Base-by-base conservation (phyloP, 371 early-diverging fungal species). In the Umbelopsis sp. region DNA sequence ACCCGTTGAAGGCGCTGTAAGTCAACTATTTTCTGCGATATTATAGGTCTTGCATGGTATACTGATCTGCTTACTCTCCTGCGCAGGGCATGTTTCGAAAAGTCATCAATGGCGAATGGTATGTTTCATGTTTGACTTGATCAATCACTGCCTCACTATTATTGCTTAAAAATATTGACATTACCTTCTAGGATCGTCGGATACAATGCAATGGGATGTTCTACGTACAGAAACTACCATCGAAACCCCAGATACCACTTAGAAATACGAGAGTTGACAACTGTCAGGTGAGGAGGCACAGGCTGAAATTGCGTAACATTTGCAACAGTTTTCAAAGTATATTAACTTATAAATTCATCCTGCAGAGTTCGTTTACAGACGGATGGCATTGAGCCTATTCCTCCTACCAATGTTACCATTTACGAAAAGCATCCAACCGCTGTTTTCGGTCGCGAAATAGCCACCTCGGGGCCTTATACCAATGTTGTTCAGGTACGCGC, bases 1-100 rank as follows among this genome's bases (percentile, higher is more conserved):
- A 65, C 90, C 93, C 11, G 72, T 84, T n/a, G 93, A 93, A 74
- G 93, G 93, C 69, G 93, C 92, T 18, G 93, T 92, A 74, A 85
- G 87, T 65, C 41, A 41, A 0, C 12, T 41, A 41, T 41, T 3
- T 0, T 5, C 2, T 7, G 12, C 12, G 7, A 41, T 41, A 7
- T 41, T 7, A 12, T 12, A 2, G 7, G 12, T 7, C 1, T 41
- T 41, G 41, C 7, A 41, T 41, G 41, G 12, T 10, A 41, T 41
- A 41, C 41, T 41, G 12, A 41, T 41, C 7, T 41, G 10, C 41
- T 53, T 76, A 44, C 65, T 44, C 32, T 12, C 16, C 35, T 29
- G 41, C 38, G 50, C 67, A 89, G 89, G 87, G 92, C 3, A 89
- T 92, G 91, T 90, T 89, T 63, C 82, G 86, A 68, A 89, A 89